Conservation (phyloP, 306 rosid species). For the Alnus glutinosa region DNA sequence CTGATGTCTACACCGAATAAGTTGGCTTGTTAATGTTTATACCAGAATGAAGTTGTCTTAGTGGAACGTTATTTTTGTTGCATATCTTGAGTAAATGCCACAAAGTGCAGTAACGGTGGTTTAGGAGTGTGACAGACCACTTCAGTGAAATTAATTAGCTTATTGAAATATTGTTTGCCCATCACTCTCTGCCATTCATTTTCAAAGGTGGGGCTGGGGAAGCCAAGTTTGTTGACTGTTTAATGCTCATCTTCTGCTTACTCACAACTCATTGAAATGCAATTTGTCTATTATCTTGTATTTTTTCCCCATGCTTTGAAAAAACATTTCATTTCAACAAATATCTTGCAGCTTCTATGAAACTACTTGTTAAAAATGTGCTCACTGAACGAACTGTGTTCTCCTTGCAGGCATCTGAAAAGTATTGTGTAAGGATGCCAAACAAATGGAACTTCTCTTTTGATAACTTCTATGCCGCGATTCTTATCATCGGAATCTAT, state of each 20-base stretch:
- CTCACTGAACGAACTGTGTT: slow-evolving; percentile 9
- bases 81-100: not conserved
- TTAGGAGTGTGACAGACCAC: not conserved
- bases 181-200: not conserved
- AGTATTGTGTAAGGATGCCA: slow-evolving; percentile 77
- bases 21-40: not conserved
- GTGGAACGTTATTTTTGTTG: not conserved
- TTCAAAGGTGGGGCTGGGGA: not conserved
- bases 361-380: slow-evolving; percentile 4
- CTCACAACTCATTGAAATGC: not conserved
- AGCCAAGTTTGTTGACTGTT: not conserved
- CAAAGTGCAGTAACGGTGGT: not conserved
- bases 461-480: slow-evolving; percentile 58
- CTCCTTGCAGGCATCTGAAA: slow-evolving; percentile 60
- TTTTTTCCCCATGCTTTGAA: not conserved
- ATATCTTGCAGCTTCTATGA: not conserved
- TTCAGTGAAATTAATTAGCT: not conserved
- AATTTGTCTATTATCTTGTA: not conserved
- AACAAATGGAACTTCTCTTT: slow-evolving; percentile 83
- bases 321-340: slow-evolving; percentile 1
- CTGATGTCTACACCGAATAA: not conserved
- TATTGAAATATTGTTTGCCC: not conserved
- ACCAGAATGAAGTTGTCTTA: not conserved
- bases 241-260: not conserved
- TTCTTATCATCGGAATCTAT: slow-evolving; percentile 50